A percentile compares a stretch with the other conserved stretches of the same genome.
Conservation (phyloP, 129 eudicot species). For the Tanacetum coccineum region DNA sequence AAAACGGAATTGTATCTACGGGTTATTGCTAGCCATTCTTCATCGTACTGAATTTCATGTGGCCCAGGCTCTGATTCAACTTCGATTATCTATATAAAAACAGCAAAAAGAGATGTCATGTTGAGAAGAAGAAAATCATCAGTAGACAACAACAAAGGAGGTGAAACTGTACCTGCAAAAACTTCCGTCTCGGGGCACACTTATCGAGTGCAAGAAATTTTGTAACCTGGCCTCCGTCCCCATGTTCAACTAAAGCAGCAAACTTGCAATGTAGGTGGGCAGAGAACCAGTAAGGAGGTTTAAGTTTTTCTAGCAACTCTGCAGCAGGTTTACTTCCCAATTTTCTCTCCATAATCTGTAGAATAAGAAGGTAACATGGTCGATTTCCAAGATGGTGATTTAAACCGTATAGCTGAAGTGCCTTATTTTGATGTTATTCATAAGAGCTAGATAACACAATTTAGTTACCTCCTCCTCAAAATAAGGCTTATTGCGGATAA, state of each 20-base stretch:
- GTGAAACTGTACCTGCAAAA: slow-evolving; percentile 63
- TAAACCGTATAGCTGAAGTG: background rate
- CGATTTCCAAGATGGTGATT: background rate
- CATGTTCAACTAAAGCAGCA: slow-evolving; percentile 89
- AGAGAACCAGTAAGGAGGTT: slow-evolving; percentile 94
- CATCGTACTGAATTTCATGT: slow-evolving; percentile 70
- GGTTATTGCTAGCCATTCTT: slow-evolving; percentile 97
- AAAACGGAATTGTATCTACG: slow-evolving; percentile 52
- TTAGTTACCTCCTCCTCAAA: slow-evolving; percentile 67
- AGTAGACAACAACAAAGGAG: slow-evolving; percentile 6
- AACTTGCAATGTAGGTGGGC: slow-evolving; percentile 98
- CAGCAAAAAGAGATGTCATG: background rate
- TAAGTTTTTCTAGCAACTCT: slow-evolving; percentile 66
- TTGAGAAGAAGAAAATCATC: background rate
- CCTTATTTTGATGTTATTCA: too few relatives aligned
- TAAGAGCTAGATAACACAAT: background rate
- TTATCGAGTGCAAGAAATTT: slow-evolving; percentile 97
- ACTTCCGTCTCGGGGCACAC: slow-evolving; percentile 72
- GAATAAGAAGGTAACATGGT: background rate
- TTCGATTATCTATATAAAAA: slow-evolving; percentile 51
- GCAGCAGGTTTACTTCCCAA: slow-evolving; percentile 91
- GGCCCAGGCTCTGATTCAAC: slow-evolving; percentile 79
- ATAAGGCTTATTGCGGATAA: slow-evolving; percentile 62
- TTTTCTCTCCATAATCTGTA: slow-evolving; percentile 59
- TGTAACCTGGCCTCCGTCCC: slow-evolving; percentile 60